These are phyloP conservation scores for Rhizopus microsporus DNA, from an alignment of 371 early-diverging fungal species.

Conservation along the genomic window DNA sequence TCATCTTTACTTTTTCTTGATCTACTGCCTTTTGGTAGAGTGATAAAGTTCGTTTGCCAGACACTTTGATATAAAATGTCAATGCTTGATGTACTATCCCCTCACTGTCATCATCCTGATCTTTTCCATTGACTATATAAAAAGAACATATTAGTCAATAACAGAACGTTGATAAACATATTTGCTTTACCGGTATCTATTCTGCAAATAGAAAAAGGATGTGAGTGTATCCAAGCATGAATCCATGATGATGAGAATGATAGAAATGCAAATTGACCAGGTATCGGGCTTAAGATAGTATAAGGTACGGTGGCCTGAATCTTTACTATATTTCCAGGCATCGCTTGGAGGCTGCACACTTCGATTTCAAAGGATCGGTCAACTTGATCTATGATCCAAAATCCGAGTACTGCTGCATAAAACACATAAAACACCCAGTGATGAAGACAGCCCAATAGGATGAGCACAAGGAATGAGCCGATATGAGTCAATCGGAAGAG, in stretches of 20 bases:
- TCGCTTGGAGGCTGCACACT: slow-evolving; percentile 13
- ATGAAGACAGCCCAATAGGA: slow-evolving; percentile 29
- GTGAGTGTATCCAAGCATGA: slow-evolving; percentile 15
- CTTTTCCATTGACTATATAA: background rate
- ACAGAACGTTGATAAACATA: background rate
- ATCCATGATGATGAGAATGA: slow-evolving; percentile 20
- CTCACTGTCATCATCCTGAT: background rate
- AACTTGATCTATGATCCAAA: slow-evolving; percentile 39
- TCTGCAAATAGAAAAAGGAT: slow-evolving; percentile 44
- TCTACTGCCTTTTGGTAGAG: slow-evolving; percentile 19
- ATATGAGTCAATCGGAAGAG: slow-evolving; percentile 42
- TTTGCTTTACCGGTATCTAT: slow-evolving; percentile 18
- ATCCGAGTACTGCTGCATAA: slow-evolving; percentile 22
- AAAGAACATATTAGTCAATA: background rate
- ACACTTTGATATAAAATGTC: slow-evolving; percentile 37
- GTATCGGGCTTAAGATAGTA: slow-evolving; percentile 1
- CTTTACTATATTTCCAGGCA: slow-evolving; percentile 31
- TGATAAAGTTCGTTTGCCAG: slow-evolving; percentile 13
- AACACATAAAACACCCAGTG: slow-evolving; percentile 39
- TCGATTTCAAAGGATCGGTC: slow-evolving; percentile 16
- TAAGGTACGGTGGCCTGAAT: slow-evolving; percentile 26
- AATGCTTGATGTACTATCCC: slow-evolving; percentile 3
- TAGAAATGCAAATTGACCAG: slow-evolving; percentile 36
- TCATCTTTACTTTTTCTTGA: background rate
- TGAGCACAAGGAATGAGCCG: slow-evolving; percentile 17